Percentiles rank a stretch among this genome's conserved stretches.
These are phyloP conservation scores for Russula brevipes DNA, from an alignment of 768 basidiomycete species.

Conservation along the genomic window DNA sequence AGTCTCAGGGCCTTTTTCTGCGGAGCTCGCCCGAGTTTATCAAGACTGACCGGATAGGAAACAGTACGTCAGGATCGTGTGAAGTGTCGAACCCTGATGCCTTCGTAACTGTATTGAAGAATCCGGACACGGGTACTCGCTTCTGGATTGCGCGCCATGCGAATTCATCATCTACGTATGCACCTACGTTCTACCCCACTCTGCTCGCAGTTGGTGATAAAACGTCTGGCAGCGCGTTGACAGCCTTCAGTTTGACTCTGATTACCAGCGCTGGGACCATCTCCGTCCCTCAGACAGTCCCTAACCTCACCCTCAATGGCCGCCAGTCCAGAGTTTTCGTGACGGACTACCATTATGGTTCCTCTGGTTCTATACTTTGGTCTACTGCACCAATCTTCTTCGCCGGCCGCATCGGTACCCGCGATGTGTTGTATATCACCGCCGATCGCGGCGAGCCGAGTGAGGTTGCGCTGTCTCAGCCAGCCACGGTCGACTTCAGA, in stretches of 20 bases:
- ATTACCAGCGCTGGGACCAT: constrained; percentile 48
- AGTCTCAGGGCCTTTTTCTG: constrained; percentile 71
- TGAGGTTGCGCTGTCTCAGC: constrained; percentile 33
- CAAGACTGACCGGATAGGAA: constrained; percentile 71
- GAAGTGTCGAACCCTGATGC: constrained; percentile 41
- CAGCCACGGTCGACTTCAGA: constrained; percentile 32
- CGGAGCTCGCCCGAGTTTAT: constrained; percentile 74
- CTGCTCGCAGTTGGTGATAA: neutral
- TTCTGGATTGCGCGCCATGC: constrained; percentile 70
- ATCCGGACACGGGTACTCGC: constrained; percentile 58
- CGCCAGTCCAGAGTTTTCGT: constrained; percentile 71
- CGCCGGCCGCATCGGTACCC: constrained; percentile 43
- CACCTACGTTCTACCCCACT: constrained; percentile 1
- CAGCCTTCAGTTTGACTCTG: constrained; percentile 56
- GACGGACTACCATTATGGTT: constrained; percentile 68
- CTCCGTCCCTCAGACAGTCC: constrained; percentile 50
- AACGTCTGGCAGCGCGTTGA: constrained; percentile 36
- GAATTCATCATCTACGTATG: constrained; percentile 63
- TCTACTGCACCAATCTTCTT: constrained; percentile 73
- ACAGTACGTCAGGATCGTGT: constrained; percentile 49
- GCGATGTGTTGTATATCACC: constrained; percentile 41
- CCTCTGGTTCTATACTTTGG: constrained; percentile 50
- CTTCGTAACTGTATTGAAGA: constrained; percentile 58
- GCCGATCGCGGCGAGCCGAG: constrained; percentile 33
- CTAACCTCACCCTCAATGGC: constrained; percentile 55